These are phyloP conservation scores for Corallochytrium limacisporum DNA, from an alignment of 78 protist species.

Conservation along the genomic window DNA sequence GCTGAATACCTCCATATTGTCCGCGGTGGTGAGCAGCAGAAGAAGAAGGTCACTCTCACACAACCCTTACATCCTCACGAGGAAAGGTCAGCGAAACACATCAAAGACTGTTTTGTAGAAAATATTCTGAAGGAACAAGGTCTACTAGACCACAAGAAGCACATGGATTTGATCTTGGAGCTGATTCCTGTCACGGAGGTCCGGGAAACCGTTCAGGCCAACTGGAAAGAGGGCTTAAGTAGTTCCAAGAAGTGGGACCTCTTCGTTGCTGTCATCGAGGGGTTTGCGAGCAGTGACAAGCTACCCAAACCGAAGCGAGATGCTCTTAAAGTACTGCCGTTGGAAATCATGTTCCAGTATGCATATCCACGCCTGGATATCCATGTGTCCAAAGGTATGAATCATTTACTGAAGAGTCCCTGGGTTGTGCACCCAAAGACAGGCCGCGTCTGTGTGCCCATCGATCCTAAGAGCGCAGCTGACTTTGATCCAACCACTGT, in stretches of 20 bases:
- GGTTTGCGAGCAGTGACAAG: no score
- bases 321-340: no score
- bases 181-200: not conserved
- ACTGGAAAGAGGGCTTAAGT: no score
- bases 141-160: not conserved
- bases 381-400: conserved; percentile 64
- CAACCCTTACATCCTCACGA: not conserved
- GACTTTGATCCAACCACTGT: conserved; percentile 13
- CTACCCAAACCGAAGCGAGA: no score
- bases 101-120: not conserved
- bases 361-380: conserved; percentile 83
- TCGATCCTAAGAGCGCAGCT: not conserved
- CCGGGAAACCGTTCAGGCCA: not conserved
- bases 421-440: conserved; percentile 94
- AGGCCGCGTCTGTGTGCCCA: conserved; percentile 45
- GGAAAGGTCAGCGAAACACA: not conserved
- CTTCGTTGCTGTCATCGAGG: no score
- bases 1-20: conserved; percentile 39
- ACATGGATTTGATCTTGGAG: not conserved
- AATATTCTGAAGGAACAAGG: not conserved
- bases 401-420: conserved; percentile 94
- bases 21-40: conserved; percentile 7
- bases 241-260: no score
- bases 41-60: not conserved
- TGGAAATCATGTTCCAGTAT: conserved; percentile 47